Conservation (phyloP, 1,284 basidiomycete genomes). For the Ganoderma multipileum region DNA sequence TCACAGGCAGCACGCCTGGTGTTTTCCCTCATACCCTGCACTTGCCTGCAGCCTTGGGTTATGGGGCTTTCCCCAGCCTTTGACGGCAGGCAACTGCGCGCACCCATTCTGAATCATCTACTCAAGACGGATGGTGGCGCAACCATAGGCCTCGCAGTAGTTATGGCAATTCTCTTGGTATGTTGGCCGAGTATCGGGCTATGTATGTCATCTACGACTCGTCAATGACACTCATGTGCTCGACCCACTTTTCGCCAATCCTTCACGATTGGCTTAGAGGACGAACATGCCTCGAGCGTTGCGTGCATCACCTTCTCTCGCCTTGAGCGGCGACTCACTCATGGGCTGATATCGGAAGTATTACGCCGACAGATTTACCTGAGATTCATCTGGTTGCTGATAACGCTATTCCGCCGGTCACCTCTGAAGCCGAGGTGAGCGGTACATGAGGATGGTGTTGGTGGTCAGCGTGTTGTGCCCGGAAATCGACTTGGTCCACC, state of each 20-base stretch:
- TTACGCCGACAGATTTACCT: conserved; percentile 19
- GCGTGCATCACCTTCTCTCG: conserved; percentile 4
- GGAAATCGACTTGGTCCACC: background rate
- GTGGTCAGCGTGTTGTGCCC: background rate
- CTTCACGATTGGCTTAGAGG: conserved; percentile 20
- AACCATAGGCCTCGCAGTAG: conserved; percentile 2
- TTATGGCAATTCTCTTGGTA: conserved; percentile 12
- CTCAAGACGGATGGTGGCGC: conserved; percentile 9
- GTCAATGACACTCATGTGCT: conserved; percentile 17
- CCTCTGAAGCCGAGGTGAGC: conserved; percentile 7
- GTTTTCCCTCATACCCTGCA: conserved; percentile 6
- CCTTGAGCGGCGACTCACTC: background rate
- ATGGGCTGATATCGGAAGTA: conserved; percentile 30
- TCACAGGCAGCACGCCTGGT: conserved; percentile 3
- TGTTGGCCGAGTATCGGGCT: conserved; percentile 11
- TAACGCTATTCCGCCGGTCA: conserved; percentile 27
- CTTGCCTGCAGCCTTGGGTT: conserved; percentile 8
- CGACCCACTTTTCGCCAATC: conserved; percentile 15
- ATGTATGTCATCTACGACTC: conserved; percentile 16
- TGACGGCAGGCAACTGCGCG: conserved; percentile 9
- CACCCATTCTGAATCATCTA: conserved; percentile 7
- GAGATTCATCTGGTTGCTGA: conserved; percentile 18
- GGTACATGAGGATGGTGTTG: conserved; percentile 1
- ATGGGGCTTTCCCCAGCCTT: conserved; percentile 5
- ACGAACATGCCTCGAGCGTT: conserved; percentile 21